A percentile compares a stretch with the other conserved stretches of the same genome.
Conservation (phyloP, 345 rosid species). For the Gossypium thurberi region DNA sequence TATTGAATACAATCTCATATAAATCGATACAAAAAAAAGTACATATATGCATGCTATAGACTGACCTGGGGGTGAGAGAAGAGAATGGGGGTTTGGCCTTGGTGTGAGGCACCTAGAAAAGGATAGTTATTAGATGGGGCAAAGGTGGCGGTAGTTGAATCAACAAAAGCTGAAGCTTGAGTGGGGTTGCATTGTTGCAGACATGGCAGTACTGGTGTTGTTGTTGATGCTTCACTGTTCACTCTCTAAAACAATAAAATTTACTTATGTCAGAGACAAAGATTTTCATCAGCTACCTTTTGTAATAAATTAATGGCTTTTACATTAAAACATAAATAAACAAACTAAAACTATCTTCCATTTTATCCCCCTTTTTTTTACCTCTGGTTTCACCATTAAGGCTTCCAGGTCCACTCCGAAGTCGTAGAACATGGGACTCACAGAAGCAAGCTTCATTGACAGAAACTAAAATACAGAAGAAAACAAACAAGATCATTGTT, state of each 20-base stretch:
- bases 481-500: not conserved
- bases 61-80: conserved; percentile 6
- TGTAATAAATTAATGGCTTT: not conserved
- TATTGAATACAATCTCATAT: not conserved
- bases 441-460: conserved; percentile 66
- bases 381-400: conserved; percentile 47
- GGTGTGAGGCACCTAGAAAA: conserved; percentile 23
- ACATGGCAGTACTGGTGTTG: not conserved
- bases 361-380: conserved; percentile 7
- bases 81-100: conserved; percentile 19
- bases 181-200: conserved; percentile 8
- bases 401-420: conserved; percentile 48
- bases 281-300: conserved; percentile 29
- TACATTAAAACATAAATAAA: not conserved
- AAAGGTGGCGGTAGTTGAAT: conserved; percentile 12
- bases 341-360: not conserved
- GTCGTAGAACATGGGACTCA: conserved; percentile 56
- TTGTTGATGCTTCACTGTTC: conserved; percentile 13
- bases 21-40: too few relatives aligned
- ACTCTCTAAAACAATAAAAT: conserved; percentile 26
- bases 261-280: conserved; percentile 24
- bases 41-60: too few relatives aligned
- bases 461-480: conserved; percentile 37
- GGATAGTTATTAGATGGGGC: conserved; percentile 26
- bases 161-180: conserved; percentile 6